phyloP scores from a whole-genome alignment of 225 moss, liverwort and hornwort species.

The Marchantia paleacea region DNA sequence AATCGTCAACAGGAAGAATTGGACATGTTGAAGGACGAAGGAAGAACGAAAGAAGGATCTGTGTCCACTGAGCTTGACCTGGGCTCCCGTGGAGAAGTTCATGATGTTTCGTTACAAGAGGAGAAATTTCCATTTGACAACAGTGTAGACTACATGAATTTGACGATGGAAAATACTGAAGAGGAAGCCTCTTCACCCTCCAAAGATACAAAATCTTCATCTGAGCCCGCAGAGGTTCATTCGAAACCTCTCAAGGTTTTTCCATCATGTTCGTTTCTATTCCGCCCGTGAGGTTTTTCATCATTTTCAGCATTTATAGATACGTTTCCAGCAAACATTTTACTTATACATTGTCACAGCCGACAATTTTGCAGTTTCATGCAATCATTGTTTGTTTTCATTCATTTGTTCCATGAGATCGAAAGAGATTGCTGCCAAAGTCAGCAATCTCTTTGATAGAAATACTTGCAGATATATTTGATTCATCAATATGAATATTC shows the following conservation, averaged over 20 bases:
- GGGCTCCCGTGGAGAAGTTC: not conserved
- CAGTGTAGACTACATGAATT: not conserved
- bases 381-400: no score
- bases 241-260: not conserved
- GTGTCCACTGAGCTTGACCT: not conserved
- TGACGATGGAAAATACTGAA: not conserved
- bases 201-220: not conserved
- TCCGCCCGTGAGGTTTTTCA: no score
- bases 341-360: no score
- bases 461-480: no score
- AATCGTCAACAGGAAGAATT: not conserved
- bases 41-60: no score
- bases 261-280: not conserved
- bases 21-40: not conserved
- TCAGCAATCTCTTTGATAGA: no score
- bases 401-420: no score
- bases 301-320: no score
- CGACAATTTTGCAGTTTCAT: no score
- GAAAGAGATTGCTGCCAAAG: no score
- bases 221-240: not conserved
- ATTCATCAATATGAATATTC: no score
- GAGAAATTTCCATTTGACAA: not conserved
- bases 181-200: not conserved
- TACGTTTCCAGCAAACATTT: no score
- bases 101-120: not conserved